These are phyloP conservation scores for Porphyrellus cyaneotinctus DNA, from an alignment of 768 basidiomycete species.

Conservation along the genomic window DNA sequence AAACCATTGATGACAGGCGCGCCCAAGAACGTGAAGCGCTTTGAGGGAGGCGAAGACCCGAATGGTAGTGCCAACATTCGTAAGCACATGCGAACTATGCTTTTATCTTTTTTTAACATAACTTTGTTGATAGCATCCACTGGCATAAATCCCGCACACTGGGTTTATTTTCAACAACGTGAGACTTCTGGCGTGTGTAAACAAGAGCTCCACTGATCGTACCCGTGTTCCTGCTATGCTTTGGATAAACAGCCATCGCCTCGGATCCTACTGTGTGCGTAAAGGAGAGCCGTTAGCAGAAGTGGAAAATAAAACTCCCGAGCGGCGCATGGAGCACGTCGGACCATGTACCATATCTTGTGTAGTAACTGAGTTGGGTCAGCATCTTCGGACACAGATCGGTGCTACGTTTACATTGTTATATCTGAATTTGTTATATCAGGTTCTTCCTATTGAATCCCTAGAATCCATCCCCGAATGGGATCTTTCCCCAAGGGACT, in stretches of 20 bases:
- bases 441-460: not conserved
- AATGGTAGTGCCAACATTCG: conserved; percentile 46
- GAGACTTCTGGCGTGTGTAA: conserved; percentile 4
- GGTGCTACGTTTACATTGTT: not conserved
- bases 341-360: not conserved
- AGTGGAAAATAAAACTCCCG: not conserved
- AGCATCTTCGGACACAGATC: not conserved
- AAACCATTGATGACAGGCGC: conserved; percentile 16
- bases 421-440: conserved; percentile 4
- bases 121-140: conserved; percentile 35
- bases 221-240: conserved; percentile 3
- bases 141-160: conserved; percentile 45
- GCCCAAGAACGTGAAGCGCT: conserved; percentile 38
- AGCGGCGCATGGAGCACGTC: not conserved
- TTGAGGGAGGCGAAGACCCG: conserved; percentile 43
- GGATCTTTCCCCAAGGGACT: not conserved
- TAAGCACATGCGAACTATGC: conserved; percentile 20
- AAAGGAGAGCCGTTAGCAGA: conserved; percentile 6
- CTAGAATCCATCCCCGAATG: not conserved
- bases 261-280: conserved; percentile 32
- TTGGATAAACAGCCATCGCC: conserved; percentile 25
- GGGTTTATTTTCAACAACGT: conserved; percentile 46
- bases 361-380: not conserved
- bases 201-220: not conserved
- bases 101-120: not conserved